These are phyloP conservation scores for Penicillium nucicola DNA, from an alignment of 495 filamentous ascomycete species.

Conservation along the genomic window DNA sequence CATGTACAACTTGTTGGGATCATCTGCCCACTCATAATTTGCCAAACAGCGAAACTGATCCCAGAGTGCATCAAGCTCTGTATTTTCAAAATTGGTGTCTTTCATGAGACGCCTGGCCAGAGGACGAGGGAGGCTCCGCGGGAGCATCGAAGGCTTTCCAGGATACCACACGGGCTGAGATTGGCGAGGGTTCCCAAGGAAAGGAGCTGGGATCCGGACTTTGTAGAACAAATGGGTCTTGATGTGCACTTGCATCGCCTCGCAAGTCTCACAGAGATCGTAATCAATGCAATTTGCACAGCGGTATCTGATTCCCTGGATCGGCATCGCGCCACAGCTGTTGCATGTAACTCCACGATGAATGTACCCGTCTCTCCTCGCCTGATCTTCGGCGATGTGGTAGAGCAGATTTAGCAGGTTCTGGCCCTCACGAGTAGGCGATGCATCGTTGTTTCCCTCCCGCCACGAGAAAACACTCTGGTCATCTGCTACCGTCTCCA, in stretches of 20 bases:
- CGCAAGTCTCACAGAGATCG: constrained; percentile 86
- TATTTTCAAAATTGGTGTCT: constrained; percentile 73
- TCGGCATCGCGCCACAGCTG: constrained; percentile 77
- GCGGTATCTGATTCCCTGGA: constrained; percentile 86
- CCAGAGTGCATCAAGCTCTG: constrained; percentile 88
- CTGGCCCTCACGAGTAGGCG: constrained; percentile 63
- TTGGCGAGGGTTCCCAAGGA: constrained; percentile 61
- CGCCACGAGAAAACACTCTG: constrained; percentile 56
- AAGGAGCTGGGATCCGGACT: constrained; percentile 70
- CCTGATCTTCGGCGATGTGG: constrained; percentile 79
- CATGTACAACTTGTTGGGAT: constrained; percentile 70
- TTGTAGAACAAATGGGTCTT: constrained; percentile 98
- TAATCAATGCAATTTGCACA: constrained; percentile 92
- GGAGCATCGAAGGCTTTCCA: constrained; percentile 70
- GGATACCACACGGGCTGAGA: constrained; percentile 85
- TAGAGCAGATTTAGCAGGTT: constrained; percentile 72
- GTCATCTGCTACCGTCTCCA: constrained; percentile 58
- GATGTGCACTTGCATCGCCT: constrained; percentile 76
- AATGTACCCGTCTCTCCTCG: constrained; percentile 78
- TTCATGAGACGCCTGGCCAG: constrained; percentile 63
- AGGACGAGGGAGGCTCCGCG: constrained; percentile 58
- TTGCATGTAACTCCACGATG: constrained; percentile 95
- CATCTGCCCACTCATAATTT: constrained; percentile 76
- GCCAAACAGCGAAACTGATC: constrained; percentile 95
- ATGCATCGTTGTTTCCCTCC: constrained; percentile 50